Conservation (phyloP, 1,284 basidiomycete genomes). For the Flammula alnicola region DNA sequence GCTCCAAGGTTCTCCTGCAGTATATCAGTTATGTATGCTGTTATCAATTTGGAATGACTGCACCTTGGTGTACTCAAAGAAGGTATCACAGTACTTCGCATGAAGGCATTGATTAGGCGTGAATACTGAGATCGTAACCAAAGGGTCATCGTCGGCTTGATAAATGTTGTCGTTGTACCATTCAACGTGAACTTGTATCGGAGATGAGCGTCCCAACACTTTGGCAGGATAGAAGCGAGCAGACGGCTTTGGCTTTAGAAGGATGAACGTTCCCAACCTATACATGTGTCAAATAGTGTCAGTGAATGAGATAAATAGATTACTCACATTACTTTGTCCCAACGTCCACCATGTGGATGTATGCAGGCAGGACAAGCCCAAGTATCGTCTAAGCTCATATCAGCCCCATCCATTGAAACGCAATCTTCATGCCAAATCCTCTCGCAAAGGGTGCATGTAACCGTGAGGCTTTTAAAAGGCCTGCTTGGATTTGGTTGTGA, state of each 20-base stretch:
- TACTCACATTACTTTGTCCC: not conserved
- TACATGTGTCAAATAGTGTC: not conserved
- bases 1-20: not conserved
- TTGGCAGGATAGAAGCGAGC: not conserved
- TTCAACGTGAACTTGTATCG: not conserved
- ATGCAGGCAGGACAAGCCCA: conserved; percentile 2
- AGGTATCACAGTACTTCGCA: not conserved
- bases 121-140: not conserved
- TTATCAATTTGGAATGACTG: not conserved
- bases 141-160: not conserved
- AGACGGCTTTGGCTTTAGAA: not conserved
- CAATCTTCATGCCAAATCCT: not conserved
- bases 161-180: not conserved
- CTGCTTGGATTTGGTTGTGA: not conserved
- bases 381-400: not conserved
- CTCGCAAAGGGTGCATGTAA: not conserved
- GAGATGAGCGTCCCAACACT: not conserved
- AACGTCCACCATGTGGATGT: not conserved
- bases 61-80: not conserved
- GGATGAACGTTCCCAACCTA: not conserved
- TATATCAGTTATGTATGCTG: not conserved
- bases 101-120: not conserved
- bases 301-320: not conserved
- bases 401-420: not conserved
- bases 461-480: not conserved